These are phyloP conservation scores for Limonium bicolor DNA, from an alignment of 148 eudicot genomes.

Conservation along the genomic window DNA sequence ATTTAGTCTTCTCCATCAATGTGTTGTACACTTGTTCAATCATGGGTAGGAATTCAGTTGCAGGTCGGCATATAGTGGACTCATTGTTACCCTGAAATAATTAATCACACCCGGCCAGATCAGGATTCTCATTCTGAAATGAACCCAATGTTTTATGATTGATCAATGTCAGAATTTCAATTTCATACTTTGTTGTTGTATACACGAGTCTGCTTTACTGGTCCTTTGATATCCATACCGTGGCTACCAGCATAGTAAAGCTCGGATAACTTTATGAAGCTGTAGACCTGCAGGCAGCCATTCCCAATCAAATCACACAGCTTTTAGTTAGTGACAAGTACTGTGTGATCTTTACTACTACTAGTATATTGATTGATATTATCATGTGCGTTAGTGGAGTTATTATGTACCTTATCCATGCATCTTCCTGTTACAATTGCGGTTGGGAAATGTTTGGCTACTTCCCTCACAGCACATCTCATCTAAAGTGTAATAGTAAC, in stretches of 20 bases:
- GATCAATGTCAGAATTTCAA: background rate
- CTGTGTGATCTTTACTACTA: too few species aligned
- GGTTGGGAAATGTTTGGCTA: constrained; percentile 64
- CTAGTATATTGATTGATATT: too few species aligned
- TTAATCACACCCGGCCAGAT: too few species aligned
- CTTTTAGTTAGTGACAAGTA: too few species aligned
- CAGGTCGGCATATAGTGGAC: constrained; percentile 70
- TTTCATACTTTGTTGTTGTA: constrained; percentile 15
- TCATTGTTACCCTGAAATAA: constrained; percentile 22
- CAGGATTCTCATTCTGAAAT: too few species aligned
- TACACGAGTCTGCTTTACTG: constrained; percentile 22
- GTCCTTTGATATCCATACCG: constrained; percentile 91
- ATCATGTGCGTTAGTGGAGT: too few species aligned
- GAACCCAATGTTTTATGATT: too few species aligned
- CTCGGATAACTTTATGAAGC: constrained; percentile 60
- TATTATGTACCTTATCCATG: constrained; percentile 55
- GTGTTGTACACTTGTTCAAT: constrained; percentile 44
- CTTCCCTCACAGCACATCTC: constrained; percentile 54
- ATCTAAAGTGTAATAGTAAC: constrained; percentile 38
- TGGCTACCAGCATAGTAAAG: constrained; percentile 93
- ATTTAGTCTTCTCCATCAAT: constrained; percentile 36
- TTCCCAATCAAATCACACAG: too few species aligned
- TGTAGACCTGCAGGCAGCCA: constrained; percentile 56
- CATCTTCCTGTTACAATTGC: constrained; percentile 87
- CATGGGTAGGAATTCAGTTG: constrained; percentile 54